Evolutionary conservation across 179 eudicot genomes (phyloP), one percentile per base, ranked within the genome.

Genomic region (Vitellaria paradoxa): DNA sequence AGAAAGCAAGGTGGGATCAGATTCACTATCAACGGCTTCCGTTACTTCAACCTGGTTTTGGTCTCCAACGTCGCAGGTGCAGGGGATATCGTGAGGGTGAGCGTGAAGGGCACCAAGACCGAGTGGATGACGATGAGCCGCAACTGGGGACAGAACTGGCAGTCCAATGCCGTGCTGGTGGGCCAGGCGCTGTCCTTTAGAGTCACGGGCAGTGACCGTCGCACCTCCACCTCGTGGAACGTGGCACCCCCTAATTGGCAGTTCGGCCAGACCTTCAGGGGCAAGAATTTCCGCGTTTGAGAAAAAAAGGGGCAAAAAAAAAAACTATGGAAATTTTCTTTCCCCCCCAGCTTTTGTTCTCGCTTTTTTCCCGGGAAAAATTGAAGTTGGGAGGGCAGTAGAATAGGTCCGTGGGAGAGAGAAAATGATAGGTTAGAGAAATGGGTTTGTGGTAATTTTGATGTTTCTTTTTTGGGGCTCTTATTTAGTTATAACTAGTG

Each of bases 141-240:
- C 0, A 91, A 89, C 81, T 91, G 95, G 95, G 95, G 95, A 3
- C 95, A 91, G 24, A 91, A 91, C 9, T 89, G 96, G 96, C 93
- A 91, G 52, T 89, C 96, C 52, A 88, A 87, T 45, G 69, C 91
- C 0, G 80, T 82, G n/a, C 75, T 91, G 18, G 73, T 80, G 13
- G 93, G 93, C 68, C 96, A 91, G 77, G 77, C 96, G 40, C 77
- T 91, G 68, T 89, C 96, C 2, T 89, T 91, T 20, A 78, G 87
- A 23, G 96, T 91, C 81, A 88, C 85, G 0, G 87, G 80, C 71
- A 84, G 96, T 70, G 96, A 91, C 77, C 90, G 78, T 6, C 86
- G 96, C 70, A 71, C 85, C 30, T 80, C 91, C 53, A 89, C 96
- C 42, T 88, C 96, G 0, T 78, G 71, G 82, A 89, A 91, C 78